Conservation (phyloP, 2,329 filamentous ascomycete genomes). For the Elsinoe arachidis region DNA sequence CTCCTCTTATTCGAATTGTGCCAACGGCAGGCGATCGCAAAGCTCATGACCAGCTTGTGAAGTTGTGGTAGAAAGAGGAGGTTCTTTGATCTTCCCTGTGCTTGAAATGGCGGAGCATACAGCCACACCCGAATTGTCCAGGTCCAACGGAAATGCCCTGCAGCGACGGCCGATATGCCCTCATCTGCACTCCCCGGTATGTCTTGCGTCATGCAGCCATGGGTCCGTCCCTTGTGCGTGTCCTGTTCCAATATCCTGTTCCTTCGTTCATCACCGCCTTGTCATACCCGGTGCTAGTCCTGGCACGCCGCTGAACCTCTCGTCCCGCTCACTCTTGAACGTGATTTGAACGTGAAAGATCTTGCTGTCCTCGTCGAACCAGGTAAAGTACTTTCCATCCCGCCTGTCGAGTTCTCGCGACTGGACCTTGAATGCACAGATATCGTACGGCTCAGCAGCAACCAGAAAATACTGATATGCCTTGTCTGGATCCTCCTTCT, state of each 20-base stretch:
- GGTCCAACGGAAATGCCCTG: no score
- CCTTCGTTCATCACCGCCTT: conserved; percentile 8
- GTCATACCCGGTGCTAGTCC: conserved; percentile 36
- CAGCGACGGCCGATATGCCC: no score
- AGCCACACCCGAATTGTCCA: no score
- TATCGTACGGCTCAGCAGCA: conserved; percentile 96
- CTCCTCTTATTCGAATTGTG: no score
- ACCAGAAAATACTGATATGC: conserved; percentile 91
- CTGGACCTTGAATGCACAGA: conserved; percentile 91
- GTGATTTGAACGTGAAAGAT: conserved; percentile 97
- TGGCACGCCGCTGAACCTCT: conserved; percentile 65
- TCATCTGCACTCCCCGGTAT: no score
- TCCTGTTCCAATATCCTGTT: no score
- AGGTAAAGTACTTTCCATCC: conserved; percentile 82
- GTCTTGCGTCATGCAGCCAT: neutral
- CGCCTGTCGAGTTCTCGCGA: conserved; percentile 84
- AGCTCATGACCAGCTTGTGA: no score
- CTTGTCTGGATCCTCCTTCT: conserved; percentile 88
- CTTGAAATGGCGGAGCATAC: no score
- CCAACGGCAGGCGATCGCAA: no score
- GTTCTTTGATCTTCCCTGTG: no score
- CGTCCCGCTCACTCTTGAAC: conserved; percentile 97
- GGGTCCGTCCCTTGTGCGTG: neutral
- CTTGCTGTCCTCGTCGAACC: conserved; percentile 91
- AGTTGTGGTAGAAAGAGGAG: no score